phyloP scores from a whole-genome alignment of 2,329 filamentous ascomycete species.

The Penicillium sp. region DNA sequence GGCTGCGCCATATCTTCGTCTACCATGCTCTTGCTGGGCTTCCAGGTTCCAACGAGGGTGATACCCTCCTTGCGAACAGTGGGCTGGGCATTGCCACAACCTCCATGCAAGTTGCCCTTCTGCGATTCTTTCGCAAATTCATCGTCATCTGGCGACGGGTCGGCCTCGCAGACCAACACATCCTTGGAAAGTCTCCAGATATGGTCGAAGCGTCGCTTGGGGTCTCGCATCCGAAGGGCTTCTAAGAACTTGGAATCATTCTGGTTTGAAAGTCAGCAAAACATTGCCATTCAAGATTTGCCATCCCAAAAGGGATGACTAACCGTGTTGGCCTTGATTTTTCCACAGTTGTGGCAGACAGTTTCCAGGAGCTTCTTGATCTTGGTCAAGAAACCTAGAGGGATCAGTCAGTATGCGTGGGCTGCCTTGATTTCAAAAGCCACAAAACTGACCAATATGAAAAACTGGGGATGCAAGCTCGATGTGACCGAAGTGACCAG shows the following conservation, averaged over 20 bases:
- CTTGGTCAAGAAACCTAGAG: conserved; percentile 88
- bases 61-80: conserved; percentile 83
- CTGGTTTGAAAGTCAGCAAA: conserved; percentile 57
- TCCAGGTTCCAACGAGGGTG: conserved; percentile 75
- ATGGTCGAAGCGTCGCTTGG: conserved; percentile 87
- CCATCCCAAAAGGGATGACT: conserved; percentile 66
- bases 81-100: conserved; percentile 89
- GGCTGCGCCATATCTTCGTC: conserved; percentile 62
- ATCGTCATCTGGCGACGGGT: conserved; percentile 64
- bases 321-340: conserved; percentile 96
- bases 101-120: conserved; percentile 66
- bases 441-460: conserved; percentile 61
- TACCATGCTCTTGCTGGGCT: conserved; percentile 69
- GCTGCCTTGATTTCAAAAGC: not conserved
- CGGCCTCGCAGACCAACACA: conserved; percentile 79
- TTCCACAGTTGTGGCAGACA: conserved; percentile 98
- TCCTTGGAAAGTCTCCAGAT: conserved; percentile 92
- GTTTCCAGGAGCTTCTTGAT: conserved; percentile 99
- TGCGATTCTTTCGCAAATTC: conserved; percentile 66
- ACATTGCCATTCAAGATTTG: conserved; percentile 51
- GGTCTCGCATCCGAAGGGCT: conserved; percentile 81
- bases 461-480: conserved; percentile 95
- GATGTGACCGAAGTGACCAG: conserved; percentile 97
- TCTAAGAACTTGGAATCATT: conserved; percentile 78
- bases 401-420: conserved; percentile 27